These are phyloP conservation scores for Ceratocystiopsis sp. DNA, from an alignment of 2,329 filamentous ascomycete species.

Conservation along the genomic window DNA sequence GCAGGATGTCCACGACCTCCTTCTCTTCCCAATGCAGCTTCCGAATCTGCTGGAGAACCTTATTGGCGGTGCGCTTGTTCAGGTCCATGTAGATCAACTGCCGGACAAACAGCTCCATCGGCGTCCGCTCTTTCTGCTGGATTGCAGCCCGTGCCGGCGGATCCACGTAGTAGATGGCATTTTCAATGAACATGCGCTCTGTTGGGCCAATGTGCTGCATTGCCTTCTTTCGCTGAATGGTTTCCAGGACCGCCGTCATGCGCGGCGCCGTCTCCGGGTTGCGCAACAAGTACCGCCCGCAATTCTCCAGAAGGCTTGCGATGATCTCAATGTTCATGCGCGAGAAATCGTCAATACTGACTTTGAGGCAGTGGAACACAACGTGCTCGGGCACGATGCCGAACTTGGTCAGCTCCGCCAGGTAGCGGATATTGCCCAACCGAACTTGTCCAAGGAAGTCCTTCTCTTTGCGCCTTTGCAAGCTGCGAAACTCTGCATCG, in stretches of 20 bases:
- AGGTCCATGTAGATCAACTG: conserved; percentile 88
- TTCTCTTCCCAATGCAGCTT: conserved; percentile 95
- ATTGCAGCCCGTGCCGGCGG: conserved; percentile 87
- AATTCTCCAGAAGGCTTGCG: conserved; percentile 89
- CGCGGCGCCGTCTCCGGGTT: conserved; percentile 85
- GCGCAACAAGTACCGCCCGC: conserved; percentile 80
- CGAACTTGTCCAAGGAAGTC: conserved; percentile 92
- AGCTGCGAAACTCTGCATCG: conserved; percentile 89
- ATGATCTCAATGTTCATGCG: conserved; percentile 99
- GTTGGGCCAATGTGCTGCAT: conserved; percentile 90
- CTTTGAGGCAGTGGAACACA: conserved; percentile 96
- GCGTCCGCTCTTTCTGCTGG: conserved; percentile 88
- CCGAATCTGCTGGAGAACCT: conserved; percentile 82
- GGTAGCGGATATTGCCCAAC: conserved; percentile 88
- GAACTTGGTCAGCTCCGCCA: conserved; percentile 94
- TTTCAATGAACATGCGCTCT: conserved; percentile 96
- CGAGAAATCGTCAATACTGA: conserved; percentile 93
- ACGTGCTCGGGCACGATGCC: conserved; percentile 96
- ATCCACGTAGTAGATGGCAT: conserved; percentile 94
- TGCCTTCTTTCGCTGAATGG: conserved; percentile 84
- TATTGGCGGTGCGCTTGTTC: conserved; percentile 85
- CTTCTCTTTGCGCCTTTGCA: conserved; percentile 93
- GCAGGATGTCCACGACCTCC: conserved; percentile 46
- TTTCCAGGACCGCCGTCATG: conserved; percentile 90
- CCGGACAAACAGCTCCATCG: conserved; percentile 80